Conservation (phyloP, 1,284 basidiomycete genomes). For the Trametes polyzona region DNA sequence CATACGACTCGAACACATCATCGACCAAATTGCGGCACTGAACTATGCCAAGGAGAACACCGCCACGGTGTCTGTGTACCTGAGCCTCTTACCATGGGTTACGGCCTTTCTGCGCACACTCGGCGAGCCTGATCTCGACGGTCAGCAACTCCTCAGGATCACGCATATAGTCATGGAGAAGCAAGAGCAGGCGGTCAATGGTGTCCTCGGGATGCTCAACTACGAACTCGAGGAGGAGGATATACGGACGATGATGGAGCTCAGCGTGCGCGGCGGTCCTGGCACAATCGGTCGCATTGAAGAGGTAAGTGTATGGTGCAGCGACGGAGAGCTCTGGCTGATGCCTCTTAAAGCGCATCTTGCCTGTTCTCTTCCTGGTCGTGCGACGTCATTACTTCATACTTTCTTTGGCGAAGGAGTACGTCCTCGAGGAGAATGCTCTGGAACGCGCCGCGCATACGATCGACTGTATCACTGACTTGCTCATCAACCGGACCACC, state of each 20-base stretch:
- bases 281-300: background rate
- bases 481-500: background rate
- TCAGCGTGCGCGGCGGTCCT: background rate
- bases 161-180: conserved; percentile 1
- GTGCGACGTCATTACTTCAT: background rate
- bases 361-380: conserved; percentile 2
- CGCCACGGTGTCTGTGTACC: background rate
- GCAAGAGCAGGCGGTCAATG: conserved; percentile 51
- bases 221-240: conserved; percentile 39
- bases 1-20: background rate
- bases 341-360: background rate
- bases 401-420: background rate
- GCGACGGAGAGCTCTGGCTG: background rate
- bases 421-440: background rate
- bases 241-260: background rate
- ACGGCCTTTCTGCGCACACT: background rate
- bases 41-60: conserved; percentile 4
- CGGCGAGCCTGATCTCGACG: background rate
- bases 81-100: background rate
- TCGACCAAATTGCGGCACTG: background rate
- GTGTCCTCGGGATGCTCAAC: conserved; percentile 55
- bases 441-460: background rate
- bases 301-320: background rate
- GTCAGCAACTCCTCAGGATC: background rate
- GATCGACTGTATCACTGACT: background rate